phyloP scores from a whole-genome alignment of 768 basidiomycete genomes.

The Neoboletus brunneissimus region DNA sequence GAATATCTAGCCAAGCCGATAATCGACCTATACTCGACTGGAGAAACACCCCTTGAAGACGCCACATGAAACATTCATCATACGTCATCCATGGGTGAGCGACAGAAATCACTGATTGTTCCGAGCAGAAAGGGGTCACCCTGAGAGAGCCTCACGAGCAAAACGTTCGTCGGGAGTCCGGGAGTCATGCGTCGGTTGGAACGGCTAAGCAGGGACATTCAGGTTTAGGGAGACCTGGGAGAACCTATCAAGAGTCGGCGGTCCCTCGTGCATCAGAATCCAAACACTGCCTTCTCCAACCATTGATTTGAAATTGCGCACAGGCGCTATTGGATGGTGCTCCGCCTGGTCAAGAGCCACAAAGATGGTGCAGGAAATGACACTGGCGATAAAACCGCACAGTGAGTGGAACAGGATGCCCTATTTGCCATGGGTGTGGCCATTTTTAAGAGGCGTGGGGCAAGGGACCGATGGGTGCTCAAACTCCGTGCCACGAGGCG shows the following conservation, averaged over 20 bases:
- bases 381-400: not conserved
- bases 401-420: not conserved
- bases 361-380: not conserved
- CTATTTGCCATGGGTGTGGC: not conserved
- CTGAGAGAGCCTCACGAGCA: not conserved
- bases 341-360: not conserved
- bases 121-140: not conserved
- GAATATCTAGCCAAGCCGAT: not conserved
- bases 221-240: not conserved
- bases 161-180: not conserved
- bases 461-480: not conserved
- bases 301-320: not conserved
- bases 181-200: not conserved
- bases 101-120: not conserved
- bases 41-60: not conserved
- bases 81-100: not conserved
- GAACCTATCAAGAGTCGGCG: not conserved
- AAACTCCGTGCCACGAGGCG: conserved; percentile 2
- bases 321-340: not conserved
- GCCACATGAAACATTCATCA: not conserved
- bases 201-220: not conserved
- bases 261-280: not conserved
- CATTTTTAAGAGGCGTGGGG: not conserved
- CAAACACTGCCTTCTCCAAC: not conserved
- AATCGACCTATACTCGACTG: not conserved